Evolutionary conservation across 192 early-diverging fungal genomes (phyloP), one percentile per base, ranked within the genome.

Genomic region (Fimicolochytrium jonesii): DNA sequence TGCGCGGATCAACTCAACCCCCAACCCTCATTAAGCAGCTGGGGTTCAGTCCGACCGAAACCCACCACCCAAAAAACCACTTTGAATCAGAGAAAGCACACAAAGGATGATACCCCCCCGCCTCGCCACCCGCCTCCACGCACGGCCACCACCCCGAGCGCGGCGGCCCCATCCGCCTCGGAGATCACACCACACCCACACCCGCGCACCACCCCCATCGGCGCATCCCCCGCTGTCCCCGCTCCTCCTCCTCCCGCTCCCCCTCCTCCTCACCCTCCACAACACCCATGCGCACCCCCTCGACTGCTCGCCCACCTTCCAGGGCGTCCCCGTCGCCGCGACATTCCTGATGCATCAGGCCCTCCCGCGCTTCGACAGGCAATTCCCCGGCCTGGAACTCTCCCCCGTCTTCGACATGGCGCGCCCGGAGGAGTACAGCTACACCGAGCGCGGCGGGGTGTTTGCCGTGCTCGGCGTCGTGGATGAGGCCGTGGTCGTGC

Each of bases 321-420:
- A 79, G 13, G 80, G 80, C 30, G 66, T 77, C 2, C 79, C 79
- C 4, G 71, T 81, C 9, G 76, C 75, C 6, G 75, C 73, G 7
- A 72, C 80, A 3, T 74, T 82, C 23, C 77, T 82, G 29, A 76
- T 82, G 67, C 63, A 74, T 37, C 75, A 82, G 58, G 70, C 74
- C 15, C 44, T 50, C 9, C 44, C 61, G 17, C 13, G 49, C 11
- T 74, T 82, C 25, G 68, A 76, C 0, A 46, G 41, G 11, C 48
- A 71, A 37, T 82, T 82, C 46, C 67, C 70, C 17, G 74, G 70
- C 18, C 69, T 82, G 7, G 77, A 82, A 44, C 61, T 79, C 42
- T 69, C 69, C 17, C 34, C 74, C 23, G 56, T 76, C 10, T 82
- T 72, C 59, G 59, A 59, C n/a, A 42, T 46, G 31, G 45, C 41